These are phyloP conservation scores for Phytophthora capsici DNA, from an alignment of 352 stramenopile species.

Conservation along the genomic window DNA sequence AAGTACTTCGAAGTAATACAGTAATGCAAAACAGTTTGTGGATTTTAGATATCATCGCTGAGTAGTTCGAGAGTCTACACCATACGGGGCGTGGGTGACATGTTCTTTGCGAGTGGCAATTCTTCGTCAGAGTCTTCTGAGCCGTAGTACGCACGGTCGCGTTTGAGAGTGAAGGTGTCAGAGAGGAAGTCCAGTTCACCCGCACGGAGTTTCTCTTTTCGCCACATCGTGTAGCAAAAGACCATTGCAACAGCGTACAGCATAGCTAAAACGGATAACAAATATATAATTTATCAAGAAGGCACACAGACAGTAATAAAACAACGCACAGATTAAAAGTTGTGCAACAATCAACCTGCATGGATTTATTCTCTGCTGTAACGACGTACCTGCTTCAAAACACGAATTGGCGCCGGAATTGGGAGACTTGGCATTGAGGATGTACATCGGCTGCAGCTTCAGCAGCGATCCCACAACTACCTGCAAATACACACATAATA, in stretches of 20 bases:
- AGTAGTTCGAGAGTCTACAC: conserved; percentile 24
- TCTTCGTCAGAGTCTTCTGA: conserved; percentile 79
- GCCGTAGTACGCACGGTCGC: conserved; percentile 65
- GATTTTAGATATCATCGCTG: conserved; percentile 34
- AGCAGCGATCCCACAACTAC: conserved; percentile 72
- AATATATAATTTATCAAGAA: background rate
- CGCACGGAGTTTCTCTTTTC: conserved; percentile 54
- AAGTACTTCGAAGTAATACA: too few relatives aligned
- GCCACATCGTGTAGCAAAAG: conserved; percentile 65
- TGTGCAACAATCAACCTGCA: background rate
- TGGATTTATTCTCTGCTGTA: background rate
- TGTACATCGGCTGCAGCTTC: conserved; percentile 77
- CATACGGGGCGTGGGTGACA: conserved; percentile 54
- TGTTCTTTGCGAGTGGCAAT: conserved; percentile 69
- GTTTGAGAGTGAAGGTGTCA: conserved; percentile 53
- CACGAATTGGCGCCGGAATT: conserved; percentile 75
- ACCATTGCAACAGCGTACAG: conserved; percentile 60
- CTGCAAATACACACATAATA: conserved; percentile 32
- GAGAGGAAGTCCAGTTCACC: conserved; percentile 50
- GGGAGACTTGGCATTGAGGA: conserved; percentile 75
- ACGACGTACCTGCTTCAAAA: conserved; percentile 75
- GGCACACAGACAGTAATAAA: conserved; percentile 2
- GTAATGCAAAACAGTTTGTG: conserved; percentile 31
- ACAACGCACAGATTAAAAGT: conserved; percentile 11
- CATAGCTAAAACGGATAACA: conserved; percentile 33